Evolutionary conservation across 2,329 filamentous ascomycete genomes (phyloP), one percentile per base, ranked within the genome.

Genomic region (Pseudogymnoascus sp.): DNA sequence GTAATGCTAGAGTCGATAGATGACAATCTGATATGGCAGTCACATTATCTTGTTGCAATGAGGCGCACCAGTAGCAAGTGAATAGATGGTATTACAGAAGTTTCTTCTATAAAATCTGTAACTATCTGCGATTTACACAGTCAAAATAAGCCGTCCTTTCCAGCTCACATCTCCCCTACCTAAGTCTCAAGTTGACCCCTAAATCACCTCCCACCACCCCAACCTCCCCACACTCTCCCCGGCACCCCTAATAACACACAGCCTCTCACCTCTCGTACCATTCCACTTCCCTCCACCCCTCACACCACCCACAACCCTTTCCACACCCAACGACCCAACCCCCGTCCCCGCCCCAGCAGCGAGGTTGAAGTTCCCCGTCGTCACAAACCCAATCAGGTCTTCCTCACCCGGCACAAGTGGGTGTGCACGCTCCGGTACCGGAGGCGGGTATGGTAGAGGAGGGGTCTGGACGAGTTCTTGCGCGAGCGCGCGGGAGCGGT

Each of bases 351-450:
- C 83, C 0, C 93, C 95, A 67, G 89, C 85, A 1, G 85, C 83
- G 1, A 97, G 82, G 70, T 88, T 92, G 73, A 88, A 96, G 60
- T 90, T 88, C 0, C 93, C 95, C 1, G 88, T 89, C 1, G 92
- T 97, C 23, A 97, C 87, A 73, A 96, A 99, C 0, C 95, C 95
- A 60, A 97, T 84, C 11, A 97, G 79, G 72, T 97, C 90, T 21
- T 83, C 80, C 66, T 86, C 86, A 9, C 81, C 80, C 0, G 93
- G 93, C n/a, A 92, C 85, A 0, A 86, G 72, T 0, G 88, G 88
- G 68, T 90, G 85, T 0, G 75, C 72, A 0, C 79, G 78, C 23
- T 75, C 66, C 7, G 65, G 59, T 38, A 64, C 70, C 35, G 40
- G 63, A 6, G 38, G 75, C 4, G 77, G 72, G 72, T 75, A 81